Percentiles rank a stretch among this genome's conserved stretches.
Conservation (phyloP, 306 rosid species). For the Casuarina glauca region DNA sequence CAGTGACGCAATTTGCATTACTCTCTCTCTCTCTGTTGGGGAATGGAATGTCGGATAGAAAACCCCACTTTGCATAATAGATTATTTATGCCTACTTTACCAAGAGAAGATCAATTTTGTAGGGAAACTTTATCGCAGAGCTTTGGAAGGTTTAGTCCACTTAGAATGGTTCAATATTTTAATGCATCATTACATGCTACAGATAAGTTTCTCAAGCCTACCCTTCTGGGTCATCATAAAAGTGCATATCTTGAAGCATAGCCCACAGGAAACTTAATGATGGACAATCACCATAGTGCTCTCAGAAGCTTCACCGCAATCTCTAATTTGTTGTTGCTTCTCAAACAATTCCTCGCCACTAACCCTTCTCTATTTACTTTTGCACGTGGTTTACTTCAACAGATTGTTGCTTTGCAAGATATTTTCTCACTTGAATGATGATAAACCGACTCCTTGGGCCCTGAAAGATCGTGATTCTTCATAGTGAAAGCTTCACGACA, state of each 20-base stretch:
- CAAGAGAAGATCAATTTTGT: slow-evolving; percentile 33
- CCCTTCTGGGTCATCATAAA: slow-evolving; percentile 40
- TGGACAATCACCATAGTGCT: slow-evolving; percentile 34
- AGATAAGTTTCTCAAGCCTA: slow-evolving; percentile 10
- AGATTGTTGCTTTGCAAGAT: slow-evolving; percentile 21
- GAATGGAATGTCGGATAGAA: slow-evolving; percentile 43
- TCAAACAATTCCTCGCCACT: slow-evolving; percentile 28
- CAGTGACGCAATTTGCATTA: too few relatives aligned
- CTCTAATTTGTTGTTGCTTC: slow-evolving; percentile 22
- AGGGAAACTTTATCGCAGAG: slow-evolving; percentile 39
- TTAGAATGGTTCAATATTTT: slow-evolving; percentile 27
- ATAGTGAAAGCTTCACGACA: slow-evolving; percentile 30
- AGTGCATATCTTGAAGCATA: slow-evolving; percentile 36
- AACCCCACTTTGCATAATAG: slow-evolving; percentile 16
- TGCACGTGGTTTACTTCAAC: slow-evolving; percentile 28
- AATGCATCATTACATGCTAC: slow-evolving; percentile 17
- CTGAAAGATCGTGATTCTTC: slow-evolving; percentile 26
- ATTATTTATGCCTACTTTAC: slow-evolving; percentile 50
- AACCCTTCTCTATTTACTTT: slow-evolving; percentile 27
- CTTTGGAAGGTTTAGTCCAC: slow-evolving; percentile 37
- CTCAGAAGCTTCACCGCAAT: slow-evolving; percentile 36
- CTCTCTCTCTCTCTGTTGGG: slow-evolving; percentile 6
- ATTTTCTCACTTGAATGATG: slow-evolving; percentile 42
- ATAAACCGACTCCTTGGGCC: slow-evolving; percentile 31
- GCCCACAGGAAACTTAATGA: slow-evolving; percentile 48